Evolutionary conservation across 2,329 filamentous ascomycete genomes (phyloP).

Genomic region (Hypoxylon sp.): DNA sequence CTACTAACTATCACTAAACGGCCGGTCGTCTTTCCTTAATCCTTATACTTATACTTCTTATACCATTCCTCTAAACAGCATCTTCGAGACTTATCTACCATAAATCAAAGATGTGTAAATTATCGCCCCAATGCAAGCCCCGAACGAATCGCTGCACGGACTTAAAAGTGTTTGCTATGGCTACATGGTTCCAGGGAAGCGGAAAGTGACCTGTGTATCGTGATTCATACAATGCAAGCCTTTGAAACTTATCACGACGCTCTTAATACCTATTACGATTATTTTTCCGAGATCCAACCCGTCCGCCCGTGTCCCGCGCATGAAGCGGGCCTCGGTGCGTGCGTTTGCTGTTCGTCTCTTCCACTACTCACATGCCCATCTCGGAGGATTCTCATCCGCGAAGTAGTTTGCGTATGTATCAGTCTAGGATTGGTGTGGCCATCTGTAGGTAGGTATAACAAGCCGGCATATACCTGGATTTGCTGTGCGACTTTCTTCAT

Average conservation of each 20-base stretch:
- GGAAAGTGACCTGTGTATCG: neutral
- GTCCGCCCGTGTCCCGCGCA: neutral
- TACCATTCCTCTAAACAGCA: neutral
- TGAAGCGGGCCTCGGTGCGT: neutral
- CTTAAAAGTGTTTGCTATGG: conserved; percentile 2
- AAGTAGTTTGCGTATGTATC: neutral
- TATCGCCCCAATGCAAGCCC: neutral
- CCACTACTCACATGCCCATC: neutral
- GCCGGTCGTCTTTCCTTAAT: too few relatives aligned
- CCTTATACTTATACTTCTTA: neutral
- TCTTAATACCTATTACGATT: conserved; percentile 13
- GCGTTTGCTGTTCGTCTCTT: neutral
- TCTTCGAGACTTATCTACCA: neutral
- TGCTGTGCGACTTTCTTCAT: neutral
- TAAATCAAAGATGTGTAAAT: too few relatives aligned
- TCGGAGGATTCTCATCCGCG: neutral
- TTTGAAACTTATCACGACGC: conserved; percentile 21
- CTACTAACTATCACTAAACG: neutral
- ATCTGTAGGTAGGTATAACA: neutral
- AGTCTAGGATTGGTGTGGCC: neutral
- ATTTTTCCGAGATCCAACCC: conserved; percentile 24
- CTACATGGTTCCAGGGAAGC: conserved; percentile 6
- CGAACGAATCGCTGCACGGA: conserved; percentile 8
- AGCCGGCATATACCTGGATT: neutral
- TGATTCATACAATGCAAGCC: conserved; percentile 4